Evolutionary conservation across 1,139 yeast species (phyloP).

Genomic region (Saccharomycopsis hybrid): DNA sequence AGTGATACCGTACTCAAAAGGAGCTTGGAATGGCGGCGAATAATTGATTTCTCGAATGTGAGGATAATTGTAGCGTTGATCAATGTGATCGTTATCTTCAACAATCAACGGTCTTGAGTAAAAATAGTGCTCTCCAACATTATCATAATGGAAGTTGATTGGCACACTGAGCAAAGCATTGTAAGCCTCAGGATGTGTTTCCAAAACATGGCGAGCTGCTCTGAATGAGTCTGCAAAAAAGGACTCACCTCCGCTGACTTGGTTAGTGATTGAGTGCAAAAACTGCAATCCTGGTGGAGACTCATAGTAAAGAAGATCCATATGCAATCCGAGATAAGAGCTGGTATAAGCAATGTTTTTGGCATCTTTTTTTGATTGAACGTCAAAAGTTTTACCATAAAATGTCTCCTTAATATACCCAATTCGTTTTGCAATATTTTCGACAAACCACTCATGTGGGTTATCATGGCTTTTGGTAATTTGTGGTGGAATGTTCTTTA

Average conservation of each 20-base stretch:
- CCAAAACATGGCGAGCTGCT: slow-evolving; percentile 51
- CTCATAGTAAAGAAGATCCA: slow-evolving; percentile 74
- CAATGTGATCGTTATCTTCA: slow-evolving; percentile 40
- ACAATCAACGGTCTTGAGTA: slow-evolving; percentile 61
- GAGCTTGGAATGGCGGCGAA: slow-evolving; percentile 85
- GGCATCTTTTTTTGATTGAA: slow-evolving; percentile 51
- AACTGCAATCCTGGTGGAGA: slow-evolving; percentile 80
- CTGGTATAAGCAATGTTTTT: slow-evolving; percentile 70
- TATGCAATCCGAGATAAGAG: slow-evolving; percentile 64
- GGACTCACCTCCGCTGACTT: slow-evolving; percentile 63
- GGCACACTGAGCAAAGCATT: slow-evolving; percentile 57
- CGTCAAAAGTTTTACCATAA: slow-evolving; percentile 71
- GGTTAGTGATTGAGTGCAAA: slow-evolving; percentile 59
- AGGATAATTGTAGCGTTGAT: slow-evolving; percentile 27
- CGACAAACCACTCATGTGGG: slow-evolving; percentile 29
- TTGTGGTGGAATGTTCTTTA: slow-evolving; percentile 44
- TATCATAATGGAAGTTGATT: slow-evolving; percentile 63
- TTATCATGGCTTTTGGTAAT: slow-evolving; percentile 22
- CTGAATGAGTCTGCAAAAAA: slow-evolving; percentile 66
- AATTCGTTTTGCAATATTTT: slow-evolving; percentile 48
- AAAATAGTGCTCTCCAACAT: slow-evolving; percentile 58
- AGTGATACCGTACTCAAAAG: slow-evolving; percentile 52
- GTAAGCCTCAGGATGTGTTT: slow-evolving; percentile 58
- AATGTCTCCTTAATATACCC: slow-evolving; percentile 72
- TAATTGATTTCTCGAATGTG: slow-evolving; percentile 54